Conservation (phyloP, 768 basidiomycete species). For the Dioszegia aurantiaca region DNA sequence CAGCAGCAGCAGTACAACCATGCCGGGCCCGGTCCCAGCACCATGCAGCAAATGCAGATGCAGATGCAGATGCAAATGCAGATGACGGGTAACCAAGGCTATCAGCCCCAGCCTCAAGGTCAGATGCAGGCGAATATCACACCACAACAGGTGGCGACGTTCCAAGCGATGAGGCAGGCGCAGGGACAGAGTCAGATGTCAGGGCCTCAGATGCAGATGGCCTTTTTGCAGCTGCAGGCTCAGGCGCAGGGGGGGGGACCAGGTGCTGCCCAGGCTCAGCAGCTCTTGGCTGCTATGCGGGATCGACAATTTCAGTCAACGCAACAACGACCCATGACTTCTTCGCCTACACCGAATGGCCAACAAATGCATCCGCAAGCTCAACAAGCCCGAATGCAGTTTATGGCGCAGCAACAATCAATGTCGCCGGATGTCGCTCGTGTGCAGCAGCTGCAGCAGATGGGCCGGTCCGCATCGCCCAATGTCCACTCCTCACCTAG, state of each 20-base stretch:
- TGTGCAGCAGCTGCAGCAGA: slow-evolving; percentile 9
- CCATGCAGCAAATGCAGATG: slow-evolving; percentile 11
- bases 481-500: slow-evolving; percentile 4
- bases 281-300: slow-evolving; percentile 10
- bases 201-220: slow-evolving; percentile 33
- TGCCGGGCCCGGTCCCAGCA: slow-evolving; percentile 8
- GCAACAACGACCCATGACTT: background rate
- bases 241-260: background rate
- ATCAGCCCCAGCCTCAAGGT: no score
- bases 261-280: slow-evolving; percentile 1
- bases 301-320: background rate
- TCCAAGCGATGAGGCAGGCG: slow-evolving; percentile 6
- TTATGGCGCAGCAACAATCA: slow-evolving; percentile 4
- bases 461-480: background rate
- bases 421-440: slow-evolving; percentile 13
- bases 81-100: no score
- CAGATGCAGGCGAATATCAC: background rate
- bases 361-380: background rate
- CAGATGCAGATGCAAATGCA: slow-evolving; percentile 2
- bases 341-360: background rate
- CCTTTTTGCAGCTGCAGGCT: slow-evolving; percentile 23
- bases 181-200: slow-evolving; percentile 14
- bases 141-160: slow-evolving; percentile 11
- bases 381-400: no score
- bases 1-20: slow-evolving; percentile 1